Conservation (phyloP, 371 early-diverging fungal species). For the Phascolomyces articulosus region DNA sequence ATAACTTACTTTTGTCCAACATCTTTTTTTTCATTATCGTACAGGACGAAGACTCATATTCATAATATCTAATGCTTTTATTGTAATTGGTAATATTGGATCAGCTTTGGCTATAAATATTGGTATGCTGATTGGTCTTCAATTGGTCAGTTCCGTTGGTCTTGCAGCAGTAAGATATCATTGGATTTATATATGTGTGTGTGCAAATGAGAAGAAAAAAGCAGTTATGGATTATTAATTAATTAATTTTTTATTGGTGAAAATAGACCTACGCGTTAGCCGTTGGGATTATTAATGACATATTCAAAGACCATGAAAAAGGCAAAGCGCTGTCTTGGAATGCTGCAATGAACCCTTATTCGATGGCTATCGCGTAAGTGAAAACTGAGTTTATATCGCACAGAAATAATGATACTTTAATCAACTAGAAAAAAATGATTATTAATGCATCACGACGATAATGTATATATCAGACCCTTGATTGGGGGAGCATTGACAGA, state of each 20-base stretch:
- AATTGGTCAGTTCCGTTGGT: slow-evolving; percentile 38
- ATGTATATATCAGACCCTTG: slow-evolving; percentile 31
- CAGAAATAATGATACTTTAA: too few species aligned
- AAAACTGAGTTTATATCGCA: too few species aligned
- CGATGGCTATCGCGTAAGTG: slow-evolving; percentile 39
- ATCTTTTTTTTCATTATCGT: too few species aligned
- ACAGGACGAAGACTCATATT: slow-evolving; percentile 43
- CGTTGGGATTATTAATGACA: slow-evolving; percentile 47
- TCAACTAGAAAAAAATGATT: too few species aligned
- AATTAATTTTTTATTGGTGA: too few species aligned
- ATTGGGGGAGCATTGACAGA: slow-evolving; percentile 47
- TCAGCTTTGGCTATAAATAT: slow-evolving; percentile 44
- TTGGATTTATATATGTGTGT: background rate
- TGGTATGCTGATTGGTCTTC: slow-evolving; percentile 37
- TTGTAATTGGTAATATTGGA: slow-evolving; percentile 31
- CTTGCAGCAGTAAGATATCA: slow-evolving; percentile 34
- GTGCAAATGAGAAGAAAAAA: background rate
- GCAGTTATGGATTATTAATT: too few species aligned
- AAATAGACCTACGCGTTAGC: slow-evolving; percentile 36
- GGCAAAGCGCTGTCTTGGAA: slow-evolving; percentile 43
- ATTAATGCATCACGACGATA: too few species aligned
- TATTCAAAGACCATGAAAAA: slow-evolving; percentile 42
- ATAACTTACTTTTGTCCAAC: too few species aligned
- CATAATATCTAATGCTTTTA: slow-evolving; percentile 35
- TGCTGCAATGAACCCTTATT: slow-evolving; percentile 30